Percentiles rank a stretch among this genome's conserved stretches.
These are phyloP conservation scores for Centrapalus pauciflorus DNA, from an alignment of 129 eudicot species.

Conservation along the genomic window DNA sequence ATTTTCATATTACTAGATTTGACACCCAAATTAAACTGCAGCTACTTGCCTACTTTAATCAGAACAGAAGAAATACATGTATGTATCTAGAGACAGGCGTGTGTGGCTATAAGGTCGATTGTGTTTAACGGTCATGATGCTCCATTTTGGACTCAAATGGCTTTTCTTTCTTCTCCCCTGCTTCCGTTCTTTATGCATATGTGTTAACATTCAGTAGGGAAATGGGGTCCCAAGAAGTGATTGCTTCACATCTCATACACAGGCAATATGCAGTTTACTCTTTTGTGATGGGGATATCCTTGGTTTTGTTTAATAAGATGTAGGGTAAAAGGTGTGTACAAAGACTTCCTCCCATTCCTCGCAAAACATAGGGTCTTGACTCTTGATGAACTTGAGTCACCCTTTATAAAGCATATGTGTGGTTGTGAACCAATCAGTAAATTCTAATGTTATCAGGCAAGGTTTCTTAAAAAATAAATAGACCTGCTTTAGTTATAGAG, in stretches of 20 bases:
- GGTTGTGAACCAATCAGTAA: not conserved
- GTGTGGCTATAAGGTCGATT: not conserved
- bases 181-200: not conserved
- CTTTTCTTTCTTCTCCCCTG: too few relatives aligned
- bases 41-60: too few relatives aligned
- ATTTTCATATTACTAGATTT: slow-evolving; percentile 4
- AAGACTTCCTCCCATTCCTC: not conserved
- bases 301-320: too few relatives aligned
- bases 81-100: not conserved
- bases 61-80: not conserved
- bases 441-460: not conserved
- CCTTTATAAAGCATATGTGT: not conserved
- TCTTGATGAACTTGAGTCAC: not conserved
- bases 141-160: not conserved
- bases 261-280: not conserved
- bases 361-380: not conserved
- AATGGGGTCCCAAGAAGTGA: not conserved
- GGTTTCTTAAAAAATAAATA: not conserved
- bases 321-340: not conserved
- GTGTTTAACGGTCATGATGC: not conserved
- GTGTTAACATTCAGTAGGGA: not conserved
- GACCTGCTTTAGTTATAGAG: not conserved
- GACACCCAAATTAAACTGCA: not conserved
- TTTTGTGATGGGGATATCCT: not conserved
- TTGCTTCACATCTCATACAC: not conserved